A percentile compares a stretch with the other conserved stretches of the same genome.
phyloP scores from a whole-genome alignment of 2,329 filamentous ascomycete species.

The Pseudocercospora macadamiae region DNA sequence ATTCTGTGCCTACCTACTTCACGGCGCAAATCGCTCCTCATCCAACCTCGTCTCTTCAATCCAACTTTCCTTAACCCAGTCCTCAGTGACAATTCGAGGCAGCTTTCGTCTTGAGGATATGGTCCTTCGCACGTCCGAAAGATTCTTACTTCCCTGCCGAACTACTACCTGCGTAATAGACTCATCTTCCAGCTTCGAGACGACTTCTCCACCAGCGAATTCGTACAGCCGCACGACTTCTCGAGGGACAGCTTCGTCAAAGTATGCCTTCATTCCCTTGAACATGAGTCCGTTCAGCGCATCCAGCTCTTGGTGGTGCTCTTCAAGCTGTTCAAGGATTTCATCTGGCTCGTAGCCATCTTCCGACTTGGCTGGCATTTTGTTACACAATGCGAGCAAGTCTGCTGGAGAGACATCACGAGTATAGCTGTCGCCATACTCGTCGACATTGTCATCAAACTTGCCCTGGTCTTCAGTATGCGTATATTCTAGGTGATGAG shows the following conservation, averaged over 20 bases:
- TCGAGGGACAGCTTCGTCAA: slow-evolving; percentile 43
- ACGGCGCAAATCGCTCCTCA: slow-evolving; percentile 59
- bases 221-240: slow-evolving; percentile 37
- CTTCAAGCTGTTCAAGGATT: slow-evolving; percentile 60
- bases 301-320: slow-evolving; percentile 58
- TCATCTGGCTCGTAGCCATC: slow-evolving; percentile 50
- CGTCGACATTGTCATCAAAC: slow-evolving; percentile 68
- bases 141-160: slow-evolving; percentile 45
- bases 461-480: slow-evolving; percentile 58
- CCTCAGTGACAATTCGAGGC: slow-evolving; percentile 68
- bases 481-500: slow-evolving; percentile 72
- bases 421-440: slow-evolving; percentile 80
- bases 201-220: slow-evolving; percentile 70
- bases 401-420: slow-evolving; percentile 69
- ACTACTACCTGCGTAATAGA: slow-evolving; percentile 73
- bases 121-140: slow-evolving; percentile 27
- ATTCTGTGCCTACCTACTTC: background rate
- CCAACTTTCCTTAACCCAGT: slow-evolving; percentile 84
- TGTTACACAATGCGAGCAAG: slow-evolving; percentile 55
- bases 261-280: slow-evolving; percentile 49
- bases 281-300: slow-evolving; percentile 58
- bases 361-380: slow-evolving; percentile 56
- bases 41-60: slow-evolving; percentile 75
- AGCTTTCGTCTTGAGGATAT: slow-evolving; percentile 45
- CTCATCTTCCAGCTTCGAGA: slow-evolving; percentile 54